Base-by-base conservation (phyloP, 1,284 basidiomycete genomes). In the Tausonia pullulans region DNA sequence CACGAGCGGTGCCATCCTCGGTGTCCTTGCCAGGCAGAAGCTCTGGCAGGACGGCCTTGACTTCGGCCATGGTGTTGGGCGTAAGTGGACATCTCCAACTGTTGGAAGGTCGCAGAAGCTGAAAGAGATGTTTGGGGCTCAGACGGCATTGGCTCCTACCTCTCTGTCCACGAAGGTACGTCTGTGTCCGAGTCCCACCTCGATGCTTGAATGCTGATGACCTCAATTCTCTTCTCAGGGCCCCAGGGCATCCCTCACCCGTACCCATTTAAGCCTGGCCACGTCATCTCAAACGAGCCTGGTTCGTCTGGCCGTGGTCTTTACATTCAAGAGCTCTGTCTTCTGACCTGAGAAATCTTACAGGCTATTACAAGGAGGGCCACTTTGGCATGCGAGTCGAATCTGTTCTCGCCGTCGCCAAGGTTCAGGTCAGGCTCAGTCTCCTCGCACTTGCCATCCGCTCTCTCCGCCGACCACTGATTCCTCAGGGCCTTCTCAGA, bases 311-410 rank as follows among this genome's bases (percentile, higher is more conserved):
- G 27, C 1, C 27, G 27, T 27, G 27, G 27, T 62, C 51, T 66
- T 65, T 54, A 56, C 58, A 62, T 64, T 59, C 58, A 41, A 48
- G 16, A 14, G 51, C 51, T 52, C 60, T 40, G 11, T 14, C 58
- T 54, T 8, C 39, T 49, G 40, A 43, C 62, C 61, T 52, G 58
- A 61, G 57, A 49, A 67, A 51, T 51, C 59, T 64, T 61, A 62
- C 80, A 0, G 79, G 80, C 2, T 81, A 78, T 70, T 78, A 95
- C 77, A 81, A 86, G 56, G 86, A 87, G 67, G 87, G 86, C 14
- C 81, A 85, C 70, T 97, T 85, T 81, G 94, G 94, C 13, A 86
- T 97, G 73, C 83, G 94, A 5, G 89, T 94, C 61, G 94, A 97
- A 77, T 90, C 87, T 65, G 86, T 88, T 9, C 79, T 90, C 57